phyloP scores from a whole-genome alignment of 1,284 basidiomycete species.

The Trichosporon faecale region DNA sequence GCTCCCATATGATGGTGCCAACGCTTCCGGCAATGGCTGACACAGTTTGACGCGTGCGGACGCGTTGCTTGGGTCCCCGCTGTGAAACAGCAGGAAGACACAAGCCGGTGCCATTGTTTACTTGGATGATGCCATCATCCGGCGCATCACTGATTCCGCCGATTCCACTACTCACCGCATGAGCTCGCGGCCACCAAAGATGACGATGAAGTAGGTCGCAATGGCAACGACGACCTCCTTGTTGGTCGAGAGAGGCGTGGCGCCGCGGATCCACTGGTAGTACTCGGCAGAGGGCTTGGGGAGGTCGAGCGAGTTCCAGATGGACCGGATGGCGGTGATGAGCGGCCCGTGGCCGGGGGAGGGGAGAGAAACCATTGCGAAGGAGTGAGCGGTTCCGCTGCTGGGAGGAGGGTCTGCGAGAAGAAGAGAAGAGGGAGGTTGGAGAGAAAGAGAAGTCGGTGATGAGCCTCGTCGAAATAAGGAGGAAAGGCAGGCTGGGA shows the following conservation, averaged over 20 bases:
- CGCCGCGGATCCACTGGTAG: conserved; percentile 45
- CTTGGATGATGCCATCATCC: not conserved
- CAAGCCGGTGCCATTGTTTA: not conserved
- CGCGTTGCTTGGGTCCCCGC: not conserved
- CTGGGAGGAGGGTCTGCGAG: not conserved
- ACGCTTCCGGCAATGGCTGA: not conserved
- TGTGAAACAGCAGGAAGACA: not conserved
- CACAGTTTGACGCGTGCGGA: not conserved
- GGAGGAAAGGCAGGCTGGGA: not conserved
- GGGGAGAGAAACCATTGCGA: conserved; percentile 11
- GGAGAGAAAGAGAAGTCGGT: not conserved
- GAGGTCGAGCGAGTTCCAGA: conserved; percentile 35
- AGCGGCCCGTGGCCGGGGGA: conserved; percentile 41
- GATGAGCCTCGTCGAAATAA: not conserved
- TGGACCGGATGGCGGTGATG: conserved; percentile 37
- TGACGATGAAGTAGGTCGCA: conserved; percentile 75
- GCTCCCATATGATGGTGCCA: not conserved
- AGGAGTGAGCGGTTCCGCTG: conserved; percentile 2
- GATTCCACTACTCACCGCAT: conserved; percentile 62
- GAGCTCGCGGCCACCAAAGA: conserved; percentile 79
- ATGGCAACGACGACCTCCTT: conserved; percentile 69
- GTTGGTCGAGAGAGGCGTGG: conserved; percentile 74
- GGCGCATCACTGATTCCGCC: not conserved
- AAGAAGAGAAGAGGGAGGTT: conserved; percentile 1
- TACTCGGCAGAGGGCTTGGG: conserved; percentile 38